These are phyloP conservation scores for Aspergillus homomorphus DNA, from an alignment of 495 filamentous ascomycete species.

Conservation along the genomic window DNA sequence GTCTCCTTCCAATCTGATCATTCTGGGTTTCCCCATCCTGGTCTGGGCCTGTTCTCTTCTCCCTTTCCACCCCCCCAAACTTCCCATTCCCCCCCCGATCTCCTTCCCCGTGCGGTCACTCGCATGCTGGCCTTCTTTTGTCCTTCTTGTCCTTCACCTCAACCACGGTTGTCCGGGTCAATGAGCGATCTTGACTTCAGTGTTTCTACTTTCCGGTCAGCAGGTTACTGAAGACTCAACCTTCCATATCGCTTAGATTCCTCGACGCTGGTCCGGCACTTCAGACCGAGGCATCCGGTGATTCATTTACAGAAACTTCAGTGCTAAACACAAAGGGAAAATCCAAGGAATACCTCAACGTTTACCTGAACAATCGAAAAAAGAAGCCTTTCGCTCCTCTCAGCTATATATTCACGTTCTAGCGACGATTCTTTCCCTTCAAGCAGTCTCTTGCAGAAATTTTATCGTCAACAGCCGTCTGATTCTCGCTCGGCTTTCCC, in stretches of 20 bases:
- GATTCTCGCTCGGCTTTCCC: slow-evolving; percentile 10
- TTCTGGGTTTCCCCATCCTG: not conserved
- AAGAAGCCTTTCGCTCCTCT: not conserved
- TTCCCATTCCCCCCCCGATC: not conserved
- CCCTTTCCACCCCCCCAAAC: not conserved
- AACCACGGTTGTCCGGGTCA: slow-evolving; percentile 1
- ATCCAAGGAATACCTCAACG: not conserved
- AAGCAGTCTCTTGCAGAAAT: not conserved
- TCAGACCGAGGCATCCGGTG: not conserved
- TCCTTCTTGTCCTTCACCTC: not conserved
- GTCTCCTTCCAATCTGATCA: not conserved
- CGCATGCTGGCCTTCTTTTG: not conserved
- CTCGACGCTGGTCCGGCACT: not conserved
- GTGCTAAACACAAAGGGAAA: slow-evolving; percentile 8
- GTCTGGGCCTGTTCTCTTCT: slow-evolving; percentile 1
- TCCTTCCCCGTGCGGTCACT: not conserved
- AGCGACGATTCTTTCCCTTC: not conserved
- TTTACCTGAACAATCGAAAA: not conserved
- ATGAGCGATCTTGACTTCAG: not conserved
- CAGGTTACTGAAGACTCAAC: not conserved
- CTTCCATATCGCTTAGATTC: not conserved
- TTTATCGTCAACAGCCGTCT: slow-evolving; percentile 4
- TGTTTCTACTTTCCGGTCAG: not conserved
- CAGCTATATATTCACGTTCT: not conserved
- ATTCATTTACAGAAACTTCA: not conserved